Evolutionary conservation across 257 asterid species (phyloP).

Genomic region (Linaria vulgaris): DNA sequence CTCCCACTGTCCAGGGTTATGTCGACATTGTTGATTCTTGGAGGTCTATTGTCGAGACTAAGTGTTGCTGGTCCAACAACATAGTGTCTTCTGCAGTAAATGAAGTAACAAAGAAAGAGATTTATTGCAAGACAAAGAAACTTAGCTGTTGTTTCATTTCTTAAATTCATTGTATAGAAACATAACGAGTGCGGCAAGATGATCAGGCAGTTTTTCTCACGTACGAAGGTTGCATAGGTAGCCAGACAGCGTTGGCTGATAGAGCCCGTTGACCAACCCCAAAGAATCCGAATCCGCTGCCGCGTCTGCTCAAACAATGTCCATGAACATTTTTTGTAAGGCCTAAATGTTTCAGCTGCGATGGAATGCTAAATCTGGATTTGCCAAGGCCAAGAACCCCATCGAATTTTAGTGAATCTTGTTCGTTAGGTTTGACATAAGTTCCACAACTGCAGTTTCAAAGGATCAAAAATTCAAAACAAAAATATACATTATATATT

Average conservation of each 20-base stretch:
- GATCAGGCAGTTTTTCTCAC: too few species aligned
- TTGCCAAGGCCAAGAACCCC: conserved; percentile 93
- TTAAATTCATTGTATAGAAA: too few species aligned
- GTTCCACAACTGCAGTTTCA: background rate
- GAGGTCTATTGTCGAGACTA: conserved; percentile 38
- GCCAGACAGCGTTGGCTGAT: conserved; percentile 53
- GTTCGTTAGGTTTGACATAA: background rate
- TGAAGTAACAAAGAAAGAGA: background rate
- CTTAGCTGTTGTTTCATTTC: background rate
- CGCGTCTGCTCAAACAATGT: conserved; percentile 67
- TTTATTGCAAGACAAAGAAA: background rate
- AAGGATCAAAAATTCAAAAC: background rate
- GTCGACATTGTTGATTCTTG: conserved; percentile 38
- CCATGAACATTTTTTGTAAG: conserved; percentile 64
- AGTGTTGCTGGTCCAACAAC: conserved; percentile 50
- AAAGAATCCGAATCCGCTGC: conserved; percentile 76
- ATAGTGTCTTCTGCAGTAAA: background rate
- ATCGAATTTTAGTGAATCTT: conserved; percentile 21
- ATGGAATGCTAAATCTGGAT: conserved; percentile 49
- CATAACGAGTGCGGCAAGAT: too few species aligned
- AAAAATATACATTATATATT: too few species aligned
- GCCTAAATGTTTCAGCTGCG: conserved; percentile 53
- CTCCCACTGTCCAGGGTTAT: conserved; percentile 63
- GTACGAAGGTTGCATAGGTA: background rate
- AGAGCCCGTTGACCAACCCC: conserved; percentile 66